A percentile compares a stretch with the other conserved stretches of the same genome.
phyloP scores from a whole-genome alignment of 179 eudicot species.

The Beta lomatogona region DNA sequence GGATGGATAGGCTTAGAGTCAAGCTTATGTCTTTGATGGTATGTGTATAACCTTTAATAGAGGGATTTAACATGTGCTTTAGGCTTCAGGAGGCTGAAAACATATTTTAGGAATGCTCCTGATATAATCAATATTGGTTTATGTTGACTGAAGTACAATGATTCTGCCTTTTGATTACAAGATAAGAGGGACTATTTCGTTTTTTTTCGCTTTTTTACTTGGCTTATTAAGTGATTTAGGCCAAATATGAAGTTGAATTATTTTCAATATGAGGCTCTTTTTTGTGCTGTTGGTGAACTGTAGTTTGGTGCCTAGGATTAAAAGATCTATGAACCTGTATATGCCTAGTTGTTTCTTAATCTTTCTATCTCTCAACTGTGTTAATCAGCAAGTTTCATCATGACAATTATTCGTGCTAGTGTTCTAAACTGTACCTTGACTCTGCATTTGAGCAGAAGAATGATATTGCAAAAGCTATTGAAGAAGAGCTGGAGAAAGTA shows the following conservation, averaged over 20 bases:
- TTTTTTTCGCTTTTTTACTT: neutral
- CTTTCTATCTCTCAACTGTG: neutral
- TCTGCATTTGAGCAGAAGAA: constrained; percentile 52
- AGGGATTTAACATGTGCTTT: neutral
- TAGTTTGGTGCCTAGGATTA: neutral
- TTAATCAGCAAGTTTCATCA: constrained; percentile 8
- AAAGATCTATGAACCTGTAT: neutral
- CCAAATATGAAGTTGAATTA: neutral
- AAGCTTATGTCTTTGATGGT: constrained; percentile 62
- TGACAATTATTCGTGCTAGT: constrained; percentile 49
- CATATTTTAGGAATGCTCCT: neutral
- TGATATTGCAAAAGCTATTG: constrained; percentile 48
- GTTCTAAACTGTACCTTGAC: constrained; percentile 49
- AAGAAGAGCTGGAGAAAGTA: constrained; percentile 53
- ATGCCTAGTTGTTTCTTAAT: neutral
- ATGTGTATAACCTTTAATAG: constrained; percentile 15
- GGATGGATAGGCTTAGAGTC: neutral
- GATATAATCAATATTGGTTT: neutral
- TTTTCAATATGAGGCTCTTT: neutral
- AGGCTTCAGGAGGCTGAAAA: constrained; percentile 9
- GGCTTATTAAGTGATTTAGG: neutral
- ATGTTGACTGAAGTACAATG: neutral
- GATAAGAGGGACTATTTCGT: too few relatives aligned
- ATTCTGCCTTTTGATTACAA: too few relatives aligned
- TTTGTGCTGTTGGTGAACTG: neutral